Evolutionary conservation across 352 stramenopile genomes (phyloP), one percentile per base, ranked within the genome.

Genomic region (Phytophthora idaei): DNA sequence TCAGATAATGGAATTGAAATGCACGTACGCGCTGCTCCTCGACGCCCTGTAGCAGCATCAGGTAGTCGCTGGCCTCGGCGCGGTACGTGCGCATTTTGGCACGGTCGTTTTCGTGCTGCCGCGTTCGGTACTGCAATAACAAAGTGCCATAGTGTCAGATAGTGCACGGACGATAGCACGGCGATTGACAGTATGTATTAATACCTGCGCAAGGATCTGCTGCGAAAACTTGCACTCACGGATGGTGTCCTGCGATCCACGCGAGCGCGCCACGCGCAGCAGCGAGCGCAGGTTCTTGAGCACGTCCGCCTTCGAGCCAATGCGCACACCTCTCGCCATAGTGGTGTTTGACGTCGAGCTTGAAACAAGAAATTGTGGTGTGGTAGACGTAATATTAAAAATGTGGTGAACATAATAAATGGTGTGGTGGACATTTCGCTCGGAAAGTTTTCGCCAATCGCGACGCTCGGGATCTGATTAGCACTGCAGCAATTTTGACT

Each of bases 221-320:
- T 95, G 83, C 12, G 78, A 81, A 71, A 88, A 93, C 56, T 80
- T 76, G 73, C 85, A 92, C 25, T 87, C 61, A 5, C 75, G 73
- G 17, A 87, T 49, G 28, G 61, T 78, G 21, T 77, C 66, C 41
- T 83, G 65, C 14, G 81, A 76, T 29, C 83, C 87, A 57, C 83
- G 85, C 37, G 79, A 66, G 56, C 85, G 83, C 36, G 85, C 69
- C 31, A 93, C 72, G 28, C 84, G 85, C 67, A 95, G 71, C 61
- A 95, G 68, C 50, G 79, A 72, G 51, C 87, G 87, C 63, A 95
- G 66, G 61, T 80, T 90, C 74, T 90, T 93, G 49, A 95, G 60
- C 61, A 90, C 85, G 27, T 93, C 85, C 15, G 75, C 42, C 83
- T 95, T 95, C 57, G 87, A 90, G 66, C 87, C 87, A 61, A 95